Evolutionary conservation across 495 filamentous ascomycete species (phyloP).

Genomic region (Penicillium verhagenii): DNA sequence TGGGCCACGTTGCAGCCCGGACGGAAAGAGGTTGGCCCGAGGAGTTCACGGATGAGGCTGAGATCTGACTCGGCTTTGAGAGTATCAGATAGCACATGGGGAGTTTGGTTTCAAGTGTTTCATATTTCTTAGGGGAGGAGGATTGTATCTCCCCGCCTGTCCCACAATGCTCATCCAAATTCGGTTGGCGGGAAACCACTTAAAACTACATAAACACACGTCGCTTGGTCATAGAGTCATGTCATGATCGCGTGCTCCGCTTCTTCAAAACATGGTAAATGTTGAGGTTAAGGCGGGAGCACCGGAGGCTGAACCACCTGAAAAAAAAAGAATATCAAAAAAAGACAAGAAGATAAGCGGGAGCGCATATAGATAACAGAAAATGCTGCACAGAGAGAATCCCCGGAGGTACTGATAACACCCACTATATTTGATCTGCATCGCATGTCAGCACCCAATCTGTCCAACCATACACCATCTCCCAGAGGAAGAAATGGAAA

Average conservation of each 20-base stretch:
- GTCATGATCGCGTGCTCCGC: conserved; percentile 15
- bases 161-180: conserved; percentile 8
- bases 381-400: background rate
- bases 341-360: conserved; percentile 2
- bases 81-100: conserved; percentile 3
- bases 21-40: conserved; percentile 24
- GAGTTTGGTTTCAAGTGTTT: background rate
- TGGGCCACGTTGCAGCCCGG: conserved; percentile 23
- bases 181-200: conserved; percentile 7
- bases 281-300: background rate
- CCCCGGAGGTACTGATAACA: background rate
- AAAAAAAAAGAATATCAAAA: background rate
- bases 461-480: background rate
- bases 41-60: conserved; percentile 10
- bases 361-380: conserved; percentile 4
- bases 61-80: conserved; percentile 5
- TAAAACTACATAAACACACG: conserved; percentile 30
- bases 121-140: background rate
- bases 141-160: conserved; percentile 1
- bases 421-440: conserved; percentile 35
- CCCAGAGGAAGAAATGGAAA: conserved; percentile 11
- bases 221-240: conserved; percentile 35
- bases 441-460: conserved; percentile 21
- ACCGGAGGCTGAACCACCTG: conserved; percentile 1
- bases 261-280: background rate